These are phyloP conservation scores for Gelatoporia subvermispora DNA, from an alignment of 768 basidiomycete species.

Conservation along the genomic window DNA sequence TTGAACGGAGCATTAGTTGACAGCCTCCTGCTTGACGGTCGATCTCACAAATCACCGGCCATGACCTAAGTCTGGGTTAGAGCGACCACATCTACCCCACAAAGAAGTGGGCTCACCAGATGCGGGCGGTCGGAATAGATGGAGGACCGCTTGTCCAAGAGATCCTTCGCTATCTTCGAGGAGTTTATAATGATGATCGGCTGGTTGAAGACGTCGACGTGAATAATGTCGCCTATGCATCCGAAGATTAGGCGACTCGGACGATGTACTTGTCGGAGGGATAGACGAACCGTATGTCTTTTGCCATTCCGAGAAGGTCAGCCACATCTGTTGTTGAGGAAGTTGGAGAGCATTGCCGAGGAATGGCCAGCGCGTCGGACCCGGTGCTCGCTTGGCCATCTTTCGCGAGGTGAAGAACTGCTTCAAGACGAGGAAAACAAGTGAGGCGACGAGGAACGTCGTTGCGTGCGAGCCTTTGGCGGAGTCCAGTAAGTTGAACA, in stretches of 20 bases:
- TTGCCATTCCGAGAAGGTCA: conserved; percentile 4
- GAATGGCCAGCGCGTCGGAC: conserved; percentile 6
- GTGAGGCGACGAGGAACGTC: too few relatives aligned
- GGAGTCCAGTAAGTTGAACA: too few relatives aligned
- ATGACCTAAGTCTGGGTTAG: neutral
- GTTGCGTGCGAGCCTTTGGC: too few relatives aligned
- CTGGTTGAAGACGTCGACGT: conserved; percentile 12
- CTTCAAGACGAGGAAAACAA: too few relatives aligned
- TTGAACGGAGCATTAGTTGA: neutral
- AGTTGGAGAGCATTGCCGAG: conserved; percentile 11
- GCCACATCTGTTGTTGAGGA: conserved; percentile 5
- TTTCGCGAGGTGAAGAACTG: too few relatives aligned
- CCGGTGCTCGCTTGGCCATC: conserved; percentile 3
- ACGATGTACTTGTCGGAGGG: too few relatives aligned
- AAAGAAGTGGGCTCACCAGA: too few relatives aligned
- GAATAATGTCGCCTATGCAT: conserved; percentile 18
- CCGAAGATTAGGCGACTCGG: conserved; percentile 13
- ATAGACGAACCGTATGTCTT: conserved; percentile 6
- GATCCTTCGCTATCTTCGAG: conserved; percentile 30
- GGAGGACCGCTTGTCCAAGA: conserved; percentile 36
- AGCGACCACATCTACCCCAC: too few relatives aligned
- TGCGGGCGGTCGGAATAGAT: conserved; percentile 35
- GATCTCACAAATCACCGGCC: conserved; percentile 1
- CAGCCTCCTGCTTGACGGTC: neutral
- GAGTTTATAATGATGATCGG: conserved; percentile 34